Conservation (phyloP, 1,139 yeast genomes). For the Arxiozyma slooffiae region DNA sequence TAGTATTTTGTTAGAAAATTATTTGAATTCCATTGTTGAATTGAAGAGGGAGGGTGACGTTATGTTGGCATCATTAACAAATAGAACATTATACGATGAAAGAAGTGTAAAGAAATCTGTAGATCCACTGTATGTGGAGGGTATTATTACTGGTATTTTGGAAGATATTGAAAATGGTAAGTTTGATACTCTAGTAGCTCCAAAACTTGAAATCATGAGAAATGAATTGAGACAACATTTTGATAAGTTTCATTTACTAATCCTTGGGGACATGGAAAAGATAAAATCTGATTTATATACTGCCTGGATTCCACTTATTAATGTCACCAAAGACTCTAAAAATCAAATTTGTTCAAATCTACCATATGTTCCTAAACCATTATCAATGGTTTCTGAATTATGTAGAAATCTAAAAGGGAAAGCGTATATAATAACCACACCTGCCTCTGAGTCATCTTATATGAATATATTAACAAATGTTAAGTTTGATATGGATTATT, state of each 20-base stretch:
- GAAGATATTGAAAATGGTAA: conserved; percentile 42
- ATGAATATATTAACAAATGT: conserved; percentile 52
- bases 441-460: conserved; percentile 84
- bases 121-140: conserved; percentile 57
- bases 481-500: conserved; percentile 46
- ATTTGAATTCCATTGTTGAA: conserved; percentile 67
- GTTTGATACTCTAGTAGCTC: conserved; percentile 32
- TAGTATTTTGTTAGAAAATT: conserved; percentile 60
- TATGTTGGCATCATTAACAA: conserved; percentile 57
- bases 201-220: conserved; percentile 51
- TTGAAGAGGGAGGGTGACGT: conserved; percentile 68
- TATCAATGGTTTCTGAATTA: conserved; percentile 43
- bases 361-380: conserved; percentile 44
- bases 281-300: conserved; percentile 20
- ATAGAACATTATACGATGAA: conserved; percentile 44
- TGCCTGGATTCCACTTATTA: conserved; percentile 47
- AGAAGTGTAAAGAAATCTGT: conserved; percentile 59
- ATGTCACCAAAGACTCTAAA: conserved; percentile 7
- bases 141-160: conserved; percentile 42
- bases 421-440: conserved; percentile 62
- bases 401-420: conserved; percentile 46
- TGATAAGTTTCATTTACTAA: conserved; percentile 56
- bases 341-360: neutral
- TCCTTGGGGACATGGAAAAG: conserved; percentile 56
- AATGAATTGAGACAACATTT: conserved; percentile 43